phyloP scores from a whole-genome alignment of 192 early-diverging fungal species.

The Entomortierella chlamydospora region DNA sequence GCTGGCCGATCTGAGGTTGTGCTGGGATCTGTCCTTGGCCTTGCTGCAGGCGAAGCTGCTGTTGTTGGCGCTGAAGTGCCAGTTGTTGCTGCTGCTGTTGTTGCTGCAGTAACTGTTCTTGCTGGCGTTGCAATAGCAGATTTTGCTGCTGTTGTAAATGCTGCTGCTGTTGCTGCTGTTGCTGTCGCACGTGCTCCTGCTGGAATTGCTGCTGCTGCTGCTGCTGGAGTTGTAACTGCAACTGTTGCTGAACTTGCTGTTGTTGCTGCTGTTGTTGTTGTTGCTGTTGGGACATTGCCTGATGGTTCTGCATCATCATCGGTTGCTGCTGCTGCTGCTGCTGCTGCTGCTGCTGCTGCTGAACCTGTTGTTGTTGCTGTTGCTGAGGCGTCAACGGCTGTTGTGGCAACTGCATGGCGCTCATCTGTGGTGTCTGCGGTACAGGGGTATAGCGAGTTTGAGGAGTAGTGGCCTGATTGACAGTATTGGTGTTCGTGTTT shows the following conservation, averaged over 20 bases:
- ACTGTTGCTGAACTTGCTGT: constrained; percentile 17
- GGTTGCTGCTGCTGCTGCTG: constrained; percentile 16
- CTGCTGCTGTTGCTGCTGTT: constrained; percentile 15
- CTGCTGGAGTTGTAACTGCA: constrained; percentile 22
- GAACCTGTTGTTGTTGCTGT: constrained; percentile 17
- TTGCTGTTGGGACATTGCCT: constrained; percentile 5
- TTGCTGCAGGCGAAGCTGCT: constrained; percentile 22
- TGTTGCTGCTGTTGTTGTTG: constrained; percentile 14
- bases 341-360: constrained; percentile 15
- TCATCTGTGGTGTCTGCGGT: constrained; percentile 52
- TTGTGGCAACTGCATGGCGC: constrained; percentile 39
- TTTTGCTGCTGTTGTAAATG: constrained; percentile 12
- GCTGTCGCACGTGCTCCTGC: constrained; percentile 12
- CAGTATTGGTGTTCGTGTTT: background rate
- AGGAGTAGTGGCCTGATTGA: constrained; percentile 9
- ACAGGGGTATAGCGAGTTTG: constrained; percentile 53
- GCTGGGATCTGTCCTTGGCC: constrained; percentile 16
- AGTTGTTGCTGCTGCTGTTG: constrained; percentile 25
- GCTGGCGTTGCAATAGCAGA: constrained; percentile 19
- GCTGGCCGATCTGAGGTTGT: constrained; percentile 20
- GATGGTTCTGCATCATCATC: constrained; percentile 9
- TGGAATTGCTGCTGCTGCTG: constrained; percentile 12
- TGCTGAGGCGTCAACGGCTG: constrained; percentile 31
- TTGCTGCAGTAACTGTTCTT: constrained; percentile 12
- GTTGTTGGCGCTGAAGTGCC: constrained; percentile 9